Evolutionary conservation across 768 basidiomycete genomes (phyloP).

Genomic region (Rhodotorula graminis): DNA sequence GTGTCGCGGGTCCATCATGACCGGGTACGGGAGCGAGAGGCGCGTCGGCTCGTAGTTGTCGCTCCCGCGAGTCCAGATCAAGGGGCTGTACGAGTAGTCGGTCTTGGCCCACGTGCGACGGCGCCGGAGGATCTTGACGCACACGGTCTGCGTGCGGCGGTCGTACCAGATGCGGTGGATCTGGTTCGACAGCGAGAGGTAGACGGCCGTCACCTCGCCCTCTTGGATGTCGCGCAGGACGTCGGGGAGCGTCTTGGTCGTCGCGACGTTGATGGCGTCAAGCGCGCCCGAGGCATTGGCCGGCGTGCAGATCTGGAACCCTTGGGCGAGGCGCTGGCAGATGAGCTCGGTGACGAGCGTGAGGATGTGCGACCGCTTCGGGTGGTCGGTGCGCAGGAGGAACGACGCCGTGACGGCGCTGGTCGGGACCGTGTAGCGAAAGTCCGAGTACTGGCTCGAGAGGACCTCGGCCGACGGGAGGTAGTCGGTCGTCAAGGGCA

Average conservation of each 20-base stretch:
- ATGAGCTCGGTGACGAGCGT: constrained; percentile 79
- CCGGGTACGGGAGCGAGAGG: constrained; percentile 35
- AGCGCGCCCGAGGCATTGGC: constrained; percentile 56
- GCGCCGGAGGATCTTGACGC: constrained; percentile 78
- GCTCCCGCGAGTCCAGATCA: constrained; percentile 65
- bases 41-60: constrained; percentile 6
- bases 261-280: constrained; percentile 19
- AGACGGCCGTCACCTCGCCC: constrained; percentile 61
- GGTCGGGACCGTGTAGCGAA: constrained; percentile 82
- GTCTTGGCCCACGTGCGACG: constrained; percentile 53
- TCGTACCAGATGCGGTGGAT: constrained; percentile 89
- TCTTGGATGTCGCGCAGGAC: constrained; percentile 43
- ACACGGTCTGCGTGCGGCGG: constrained; percentile 67
- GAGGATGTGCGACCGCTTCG: constrained; percentile 45
- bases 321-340: constrained; percentile 81
- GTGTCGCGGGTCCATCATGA: constrained; percentile 37
- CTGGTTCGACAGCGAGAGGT: constrained; percentile 89
- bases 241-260: constrained; percentile 43
- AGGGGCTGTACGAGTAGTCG: constrained; percentile 72
- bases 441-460: constrained; percentile 43
- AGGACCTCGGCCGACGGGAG: constrained; percentile 57
- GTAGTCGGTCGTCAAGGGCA: constrained; percentile 85
- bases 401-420: constrained; percentile 80
- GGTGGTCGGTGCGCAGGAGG: constrained; percentile 64
- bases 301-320: constrained; percentile 81